Evolutionary conservation across 176 grass and related monocot genomes (phyloP).

Genomic region (Oropetium thomaeum): DNA sequence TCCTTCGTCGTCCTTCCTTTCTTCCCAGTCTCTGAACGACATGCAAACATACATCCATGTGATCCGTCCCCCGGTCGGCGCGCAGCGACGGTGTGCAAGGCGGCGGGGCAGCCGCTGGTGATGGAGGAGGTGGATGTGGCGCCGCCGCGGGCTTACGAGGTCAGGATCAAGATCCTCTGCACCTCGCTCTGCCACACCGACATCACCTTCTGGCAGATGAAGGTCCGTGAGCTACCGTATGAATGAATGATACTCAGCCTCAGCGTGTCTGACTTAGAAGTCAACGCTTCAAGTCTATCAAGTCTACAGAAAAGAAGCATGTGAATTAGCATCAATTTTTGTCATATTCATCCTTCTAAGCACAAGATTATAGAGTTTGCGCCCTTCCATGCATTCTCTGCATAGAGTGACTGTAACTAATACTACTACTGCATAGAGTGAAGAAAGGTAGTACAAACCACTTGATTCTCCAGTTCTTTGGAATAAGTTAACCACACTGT

Average conservation of each 20-base stretch:
- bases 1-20: neutral
- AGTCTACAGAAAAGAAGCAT: no score
- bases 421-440: no score
- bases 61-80: neutral
- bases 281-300: neutral
- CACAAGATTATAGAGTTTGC: no score
- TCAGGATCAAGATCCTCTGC: slow-evolving; percentile 57
- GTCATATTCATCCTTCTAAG: no score
- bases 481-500: neutral
- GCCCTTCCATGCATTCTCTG: no score
- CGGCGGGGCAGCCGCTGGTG: slow-evolving; percentile 49
- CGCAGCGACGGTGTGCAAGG: slow-evolving; percentile 65
- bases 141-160: slow-evolving; percentile 57
- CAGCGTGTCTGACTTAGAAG: neutral
- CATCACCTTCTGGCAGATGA: slow-evolving; percentile 59
- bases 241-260: no score
- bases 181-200: slow-evolving; percentile 78
- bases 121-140: slow-evolving; percentile 84
- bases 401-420: no score
- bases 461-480: neutral
- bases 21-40: neutral
- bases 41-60: neutral
- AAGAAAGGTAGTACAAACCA: no score
- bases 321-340: no score
- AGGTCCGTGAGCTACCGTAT: slow-evolving; percentile 32